Base-by-base conservation (phyloP, 192 early-diverging fungal species). In the Podila minutissima region DNA sequence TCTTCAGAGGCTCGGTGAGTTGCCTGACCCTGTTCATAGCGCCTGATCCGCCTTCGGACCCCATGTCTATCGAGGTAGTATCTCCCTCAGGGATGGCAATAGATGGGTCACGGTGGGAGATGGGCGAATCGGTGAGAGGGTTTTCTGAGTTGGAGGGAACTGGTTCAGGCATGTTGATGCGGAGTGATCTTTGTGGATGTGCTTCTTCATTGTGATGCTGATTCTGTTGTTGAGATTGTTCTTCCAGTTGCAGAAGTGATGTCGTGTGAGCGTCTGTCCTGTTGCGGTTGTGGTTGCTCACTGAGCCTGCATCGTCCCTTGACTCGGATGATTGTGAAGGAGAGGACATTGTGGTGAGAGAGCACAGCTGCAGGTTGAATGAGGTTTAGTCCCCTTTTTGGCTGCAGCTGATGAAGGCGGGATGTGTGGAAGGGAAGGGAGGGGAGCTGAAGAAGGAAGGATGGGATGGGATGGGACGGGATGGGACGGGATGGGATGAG, bases 1-100 rank as follows among this genome's bases (percentile, higher is more conserved):
- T 61, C 29, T 31, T 66, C 31, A 70, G 19, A 19, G 68, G 68
- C 15, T 66, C 74, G 20, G 53, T 4, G 6, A 55, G 24, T 12
- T 55, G 53, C n/a, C 53, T 20, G 4, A 55, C 53, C 24, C 53
- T n/a, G 6, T 17, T 26, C 53, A 20, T 55, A 5, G 53, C 22
- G 19, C 53, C 53, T 10, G 53, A 55, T 26, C 24, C 53, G 12
- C n/a, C 53, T 9, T 55, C 53, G 53, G 53, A 55, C 24, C 53
- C 53, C 53, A 55, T 55, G 53, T 46, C 41, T 46, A 55, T 17
- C 12, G 53, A 55, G 1, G 53, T 22, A 10, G n/a, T 55, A 24
- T 55, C 53, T n/a, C 20, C 53, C 2, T 55, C 24, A 5, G 5
- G 13, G 2, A n/a, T 7, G 17, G n/a, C 24, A n/a, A 55, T 55